Base-by-base conservation (phyloP, 768 basidiomycete genomes). In the Filobasidium wieringae region DNA sequence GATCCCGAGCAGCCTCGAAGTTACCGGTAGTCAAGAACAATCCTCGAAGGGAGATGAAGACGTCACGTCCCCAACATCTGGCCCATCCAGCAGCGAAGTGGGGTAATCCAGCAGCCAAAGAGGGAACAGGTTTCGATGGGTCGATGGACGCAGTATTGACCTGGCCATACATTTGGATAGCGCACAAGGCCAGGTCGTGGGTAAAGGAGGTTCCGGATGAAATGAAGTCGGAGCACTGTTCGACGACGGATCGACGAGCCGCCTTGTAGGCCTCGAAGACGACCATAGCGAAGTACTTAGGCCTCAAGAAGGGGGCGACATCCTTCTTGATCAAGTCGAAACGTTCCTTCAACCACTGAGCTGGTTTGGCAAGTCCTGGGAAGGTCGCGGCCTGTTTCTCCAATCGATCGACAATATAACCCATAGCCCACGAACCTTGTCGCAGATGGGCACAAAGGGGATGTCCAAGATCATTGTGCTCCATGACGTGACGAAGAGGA, bases 51-150 rank as follows among this genome's bases (percentile, higher is more conserved):
- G 90, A 93, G 69, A 95, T 95, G 75, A 93, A 95, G n/a, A 76
- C 75, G 68, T 77, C 77, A 22, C 95, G 82, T 2, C 95, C 95
- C 95, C 95, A 99, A 70, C 87, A 90, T 51, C 95, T 80, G 14
- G 92, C 92, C 95, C 95, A 99, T 5, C 85, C 84, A 7, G 85
- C 77, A 0, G 88, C 78, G 70, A 99, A 97, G 74, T 97, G 95
- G 5, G 95, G 92, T 29, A 97, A 77, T 19, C 95, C 95, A 26
- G 95, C 95, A 9, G 95, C 91, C 32, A 99, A 78, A 2, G 86
- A 88, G 4, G 95, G 84, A 0, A 83, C 84, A 1, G 80, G 71
- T 63, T 79, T 79, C 24, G 60, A 53, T 5, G 77, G 76, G 66
- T 87, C 84, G 47, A 99, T 79, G 12, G 91, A 95, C 5, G 95